phyloP scores from a whole-genome alignment of 1,284 basidiomycete species.

The Cerioporus squamosus region DNA sequence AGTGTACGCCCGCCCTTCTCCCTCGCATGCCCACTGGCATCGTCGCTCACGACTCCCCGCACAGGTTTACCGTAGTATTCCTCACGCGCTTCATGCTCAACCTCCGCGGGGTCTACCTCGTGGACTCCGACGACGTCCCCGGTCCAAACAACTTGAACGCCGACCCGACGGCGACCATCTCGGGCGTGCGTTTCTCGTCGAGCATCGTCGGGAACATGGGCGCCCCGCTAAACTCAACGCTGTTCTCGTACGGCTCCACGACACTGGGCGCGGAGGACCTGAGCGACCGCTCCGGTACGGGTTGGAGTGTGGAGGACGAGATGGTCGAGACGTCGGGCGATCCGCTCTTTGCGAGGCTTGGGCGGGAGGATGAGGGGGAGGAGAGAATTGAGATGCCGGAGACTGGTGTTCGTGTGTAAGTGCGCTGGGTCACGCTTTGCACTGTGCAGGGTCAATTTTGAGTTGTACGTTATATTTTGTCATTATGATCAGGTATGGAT shows the following conservation, averaged over 20 bases:
- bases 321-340: constrained; percentile 8
- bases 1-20: constrained; percentile 13
- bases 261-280: background rate
- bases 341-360: constrained; percentile 10
- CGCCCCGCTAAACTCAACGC: constrained; percentile 21
- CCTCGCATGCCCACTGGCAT: background rate
- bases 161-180: background rate
- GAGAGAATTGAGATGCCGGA: background rate
- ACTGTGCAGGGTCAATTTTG: no score
- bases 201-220: constrained; percentile 27
- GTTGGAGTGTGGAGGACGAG: constrained; percentile 6
- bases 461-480: no score
- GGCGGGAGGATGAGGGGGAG: background rate
- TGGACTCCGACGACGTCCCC: background rate
- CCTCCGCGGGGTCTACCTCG: constrained; percentile 27
- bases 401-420: no score
- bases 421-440: no score
- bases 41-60: background rate
- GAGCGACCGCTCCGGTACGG: background rate
- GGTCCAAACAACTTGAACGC: no score
- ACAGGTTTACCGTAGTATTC: constrained; percentile 28
- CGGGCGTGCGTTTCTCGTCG: constrained; percentile 22
- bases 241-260: background rate
- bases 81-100: constrained; percentile 31
- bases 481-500: no score